Base-by-base conservation (phyloP, 163 green algal genomes). In the Scenedesmus sp. region DNA sequence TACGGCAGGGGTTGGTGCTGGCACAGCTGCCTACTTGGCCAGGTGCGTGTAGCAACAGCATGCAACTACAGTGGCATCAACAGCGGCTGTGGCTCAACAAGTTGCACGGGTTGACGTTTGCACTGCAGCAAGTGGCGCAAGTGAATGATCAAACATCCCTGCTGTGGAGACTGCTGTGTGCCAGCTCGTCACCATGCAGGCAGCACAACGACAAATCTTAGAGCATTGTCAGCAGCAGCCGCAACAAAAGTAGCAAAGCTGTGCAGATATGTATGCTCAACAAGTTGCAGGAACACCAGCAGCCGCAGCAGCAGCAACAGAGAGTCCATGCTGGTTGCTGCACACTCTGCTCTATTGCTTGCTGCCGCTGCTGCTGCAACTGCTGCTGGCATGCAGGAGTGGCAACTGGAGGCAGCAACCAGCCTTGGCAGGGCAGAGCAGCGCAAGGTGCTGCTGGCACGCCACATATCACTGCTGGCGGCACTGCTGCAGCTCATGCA, bases 401-500 rank as follows among this genome's bases (percentile, higher is more conserved):
- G 87, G 87, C 78, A 65, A 49, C 3, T 13, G 10, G 87, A 91
- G 18, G 87, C 83, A 20, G 51, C 73, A 46, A 30, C 73, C 20
- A 85, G 86, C 76, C 42, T 91, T 37, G 51, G 37, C 24, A 56
- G 87, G 16, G 73, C 87, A 46, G 76, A 91, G 76, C 87, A 91
- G 87, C 87, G 86, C 20, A 91, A 91, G 35, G 42, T 91, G 37
- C 35, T 91, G 87, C 76, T 91, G 49, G 35, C 51, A 12, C 87
- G 87, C 53, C 78, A 91, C 49, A 68, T 91, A 26, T 81, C 76
- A 35, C 87, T 91, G 44, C 59, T 91, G 68, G 87, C 87, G 22
- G 12, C 40, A 12, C 22, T 86, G 40, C 78, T 91, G 56, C 87
- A 87, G 78, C 87, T 73, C 26, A 35, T 91, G 40, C 87, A 91